Conservation (phyloP, 192 early-diverging fungal genomes). For the Oehlia diaphana region DNA sequence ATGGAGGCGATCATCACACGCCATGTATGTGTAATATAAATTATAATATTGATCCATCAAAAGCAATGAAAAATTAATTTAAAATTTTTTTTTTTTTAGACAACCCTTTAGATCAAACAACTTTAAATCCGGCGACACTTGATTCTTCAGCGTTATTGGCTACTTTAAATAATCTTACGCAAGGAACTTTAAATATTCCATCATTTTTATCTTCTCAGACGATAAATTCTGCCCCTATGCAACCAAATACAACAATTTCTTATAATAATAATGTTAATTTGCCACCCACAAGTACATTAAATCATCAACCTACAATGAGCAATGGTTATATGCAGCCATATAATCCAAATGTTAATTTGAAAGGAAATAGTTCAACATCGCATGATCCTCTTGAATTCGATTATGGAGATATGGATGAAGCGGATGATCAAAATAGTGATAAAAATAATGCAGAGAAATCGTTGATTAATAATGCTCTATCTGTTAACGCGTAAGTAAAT, state of each 20-base stretch:
- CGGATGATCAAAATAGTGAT: conserved; percentile 8
- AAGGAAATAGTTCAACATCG: neutral
- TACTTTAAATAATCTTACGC: conserved; percentile 26
- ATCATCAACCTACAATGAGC: neutral
- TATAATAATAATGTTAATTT: conserved; percentile 8
- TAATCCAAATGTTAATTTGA: neutral
- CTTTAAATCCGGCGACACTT: neutral
- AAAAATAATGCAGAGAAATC: conserved; percentile 3
- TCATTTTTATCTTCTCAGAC: conserved; percentile 12
- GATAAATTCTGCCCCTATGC: conserved; percentile 8
- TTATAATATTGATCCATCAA: neutral
- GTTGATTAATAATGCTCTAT: conserved; percentile 27
- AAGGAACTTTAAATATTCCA: conserved; percentile 31
- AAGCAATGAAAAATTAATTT: neutral
- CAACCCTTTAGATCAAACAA: conserved; percentile 11
- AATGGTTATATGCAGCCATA: conserved; percentile 12
- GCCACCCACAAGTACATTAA: neutral
- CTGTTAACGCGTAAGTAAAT: conserved; percentile 38
- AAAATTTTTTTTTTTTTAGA: neutral
- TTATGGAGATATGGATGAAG: conserved; percentile 22
- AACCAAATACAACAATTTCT: conserved; percentile 20
- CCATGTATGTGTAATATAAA: conserved; percentile 20
- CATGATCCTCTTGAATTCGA: conserved; percentile 23
- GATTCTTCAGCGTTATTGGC: conserved; percentile 27
- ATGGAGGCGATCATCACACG: neutral